Conservation (phyloP, 169 alveolate genomes). For the Eimeria acervulina region DNA sequence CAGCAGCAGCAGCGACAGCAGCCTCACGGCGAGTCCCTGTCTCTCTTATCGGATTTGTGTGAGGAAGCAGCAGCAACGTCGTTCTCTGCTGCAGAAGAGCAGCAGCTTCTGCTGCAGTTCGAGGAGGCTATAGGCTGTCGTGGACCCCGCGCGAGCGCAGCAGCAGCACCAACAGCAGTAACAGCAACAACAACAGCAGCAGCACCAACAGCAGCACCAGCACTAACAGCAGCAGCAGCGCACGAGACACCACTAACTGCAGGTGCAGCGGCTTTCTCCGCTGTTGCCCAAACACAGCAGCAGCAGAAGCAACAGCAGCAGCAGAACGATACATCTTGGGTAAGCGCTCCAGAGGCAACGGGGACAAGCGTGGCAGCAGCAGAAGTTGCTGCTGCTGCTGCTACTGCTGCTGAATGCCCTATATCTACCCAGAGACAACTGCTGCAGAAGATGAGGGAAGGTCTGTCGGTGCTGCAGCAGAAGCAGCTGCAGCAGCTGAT, state of each 20-base stretch:
- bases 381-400: background rate
- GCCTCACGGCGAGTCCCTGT: background rate
- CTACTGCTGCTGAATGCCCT: background rate
- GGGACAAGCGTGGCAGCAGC: background rate
- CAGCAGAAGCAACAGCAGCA: conserved; percentile 25
- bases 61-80: conserved; percentile 70
- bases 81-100: conserved; percentile 69
- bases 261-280: background rate
- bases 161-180: conserved; percentile 37
- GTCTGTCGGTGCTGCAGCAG: conserved; percentile 49
- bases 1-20: background rate
- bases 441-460: conserved; percentile 14
- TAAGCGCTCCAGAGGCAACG: conserved; percentile 16
- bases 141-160: background rate
- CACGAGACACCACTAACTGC: background rate
- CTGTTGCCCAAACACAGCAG: too few species aligned
- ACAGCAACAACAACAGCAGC: background rate
- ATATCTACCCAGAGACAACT: background rate
- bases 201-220: background rate
- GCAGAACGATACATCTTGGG: background rate
- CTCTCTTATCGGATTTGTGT: conserved; percentile 24
- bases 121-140: conserved; percentile 31
- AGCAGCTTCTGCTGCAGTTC: conserved; percentile 67
- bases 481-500: conserved; percentile 69
- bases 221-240: background rate